Evolutionary conservation across 2,329 filamentous ascomycete genomes (phyloP).

Genomic region (Ophiostoma quercus): DNA sequence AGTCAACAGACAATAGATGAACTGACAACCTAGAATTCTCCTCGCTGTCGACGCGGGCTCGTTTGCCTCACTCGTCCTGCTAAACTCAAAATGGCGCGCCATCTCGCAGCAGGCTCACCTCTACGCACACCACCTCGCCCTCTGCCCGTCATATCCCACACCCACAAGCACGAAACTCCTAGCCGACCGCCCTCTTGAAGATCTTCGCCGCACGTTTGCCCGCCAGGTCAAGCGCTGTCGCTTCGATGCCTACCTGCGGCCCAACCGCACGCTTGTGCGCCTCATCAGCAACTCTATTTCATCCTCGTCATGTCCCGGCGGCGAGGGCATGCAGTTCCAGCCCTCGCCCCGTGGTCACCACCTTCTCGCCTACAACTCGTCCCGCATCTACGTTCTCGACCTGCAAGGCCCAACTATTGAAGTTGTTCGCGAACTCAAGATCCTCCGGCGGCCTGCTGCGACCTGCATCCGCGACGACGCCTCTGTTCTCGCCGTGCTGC

Average conservation of each 20-base stretch:
- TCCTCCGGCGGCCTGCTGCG: slow-evolving; percentile 67
- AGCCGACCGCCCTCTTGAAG: slow-evolving; percentile 46
- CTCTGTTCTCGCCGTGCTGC: slow-evolving; percentile 69
- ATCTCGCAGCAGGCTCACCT: slow-evolving; percentile 60
- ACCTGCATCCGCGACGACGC: slow-evolving; percentile 77
- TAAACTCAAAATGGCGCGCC: slow-evolving; percentile 61
- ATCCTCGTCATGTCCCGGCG: slow-evolving; percentile 74
- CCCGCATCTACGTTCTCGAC: slow-evolving; percentile 74
- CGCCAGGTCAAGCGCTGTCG: slow-evolving; percentile 69
- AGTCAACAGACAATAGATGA: background rate
- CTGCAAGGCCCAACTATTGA: slow-evolving; percentile 54
- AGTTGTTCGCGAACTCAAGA: slow-evolving; percentile 73
- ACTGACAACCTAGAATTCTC: slow-evolving; percentile 49
- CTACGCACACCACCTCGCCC: slow-evolving; percentile 57
- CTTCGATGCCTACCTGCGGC: slow-evolving; percentile 69
- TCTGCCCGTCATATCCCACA: slow-evolving; percentile 53
- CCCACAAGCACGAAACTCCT: slow-evolving; percentile 40
- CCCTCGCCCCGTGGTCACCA: slow-evolving; percentile 70
- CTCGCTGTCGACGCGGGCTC: slow-evolving; percentile 54
- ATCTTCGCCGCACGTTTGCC: slow-evolving; percentile 61
- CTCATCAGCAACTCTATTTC: slow-evolving; percentile 79
- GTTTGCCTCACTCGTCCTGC: slow-evolving; percentile 60
- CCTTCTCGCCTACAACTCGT: slow-evolving; percentile 77
- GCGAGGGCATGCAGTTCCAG: slow-evolving; percentile 80
- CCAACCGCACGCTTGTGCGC: slow-evolving; percentile 65